Evolutionary conservation across 2,329 filamentous ascomycete genomes (phyloP).

Genomic region (Stemphylium vesicarium): DNA sequence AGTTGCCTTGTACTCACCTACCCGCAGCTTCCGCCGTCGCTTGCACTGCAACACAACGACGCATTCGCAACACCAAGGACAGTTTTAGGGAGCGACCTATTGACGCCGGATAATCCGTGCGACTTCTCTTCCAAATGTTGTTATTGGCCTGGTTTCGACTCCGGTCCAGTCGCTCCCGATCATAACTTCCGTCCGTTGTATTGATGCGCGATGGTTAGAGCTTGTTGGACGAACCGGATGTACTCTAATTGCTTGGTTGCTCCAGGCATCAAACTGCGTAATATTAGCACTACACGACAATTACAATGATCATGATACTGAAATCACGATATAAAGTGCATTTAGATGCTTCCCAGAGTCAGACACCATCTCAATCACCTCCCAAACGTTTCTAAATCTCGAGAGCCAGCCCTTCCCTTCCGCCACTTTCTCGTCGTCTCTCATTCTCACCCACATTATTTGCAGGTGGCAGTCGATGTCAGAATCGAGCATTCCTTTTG

Average conservation of each 20-base stretch:
- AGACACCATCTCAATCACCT: neutral
- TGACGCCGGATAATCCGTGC: neutral
- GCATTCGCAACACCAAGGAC: neutral
- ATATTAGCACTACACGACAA: constrained; percentile 1
- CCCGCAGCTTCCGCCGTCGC: constrained; percentile 10
- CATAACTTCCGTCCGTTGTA: neutral
- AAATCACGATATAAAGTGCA: constrained; percentile 2
- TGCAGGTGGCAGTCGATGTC: neutral
- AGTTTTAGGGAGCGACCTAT: neutral
- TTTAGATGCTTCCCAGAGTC: neutral
- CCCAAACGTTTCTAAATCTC: neutral
- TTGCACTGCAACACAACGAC: constrained; percentile 1
- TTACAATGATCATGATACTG: neutral
- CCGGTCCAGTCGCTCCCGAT: neutral
- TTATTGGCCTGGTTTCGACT: neutral
- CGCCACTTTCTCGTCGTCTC: neutral
- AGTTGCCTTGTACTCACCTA: constrained; percentile 14
- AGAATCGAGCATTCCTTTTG: neutral
- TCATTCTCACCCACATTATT: neutral
- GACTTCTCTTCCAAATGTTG: neutral
- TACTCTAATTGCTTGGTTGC: constrained; percentile 16
- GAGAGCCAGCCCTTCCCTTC: neutral
- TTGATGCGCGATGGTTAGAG: neutral
- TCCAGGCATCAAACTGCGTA: constrained; percentile 23
- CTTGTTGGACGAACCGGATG: constrained; percentile 6